Evolutionary conservation across 305 asterid genomes (phyloP).

Genomic region (Ajuga reptans): DNA sequence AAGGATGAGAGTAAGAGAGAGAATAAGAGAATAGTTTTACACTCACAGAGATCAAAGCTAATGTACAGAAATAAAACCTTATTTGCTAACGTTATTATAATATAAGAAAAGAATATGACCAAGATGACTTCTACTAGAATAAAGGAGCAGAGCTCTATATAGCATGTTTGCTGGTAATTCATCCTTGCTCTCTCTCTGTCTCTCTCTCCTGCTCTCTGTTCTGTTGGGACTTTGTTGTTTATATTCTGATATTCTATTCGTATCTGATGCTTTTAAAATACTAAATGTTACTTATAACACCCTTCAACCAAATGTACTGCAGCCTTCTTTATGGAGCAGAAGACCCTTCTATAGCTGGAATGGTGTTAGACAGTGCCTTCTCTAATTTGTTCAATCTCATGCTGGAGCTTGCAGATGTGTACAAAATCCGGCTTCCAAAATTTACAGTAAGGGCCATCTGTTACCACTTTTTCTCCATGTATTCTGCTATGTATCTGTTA

Average conservation of each 20-base stretch:
- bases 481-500: not conserved
- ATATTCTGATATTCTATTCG: slow-evolving; percentile 1
- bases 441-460: slow-evolving; percentile 54
- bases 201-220: not conserved
- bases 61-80: not conserved
- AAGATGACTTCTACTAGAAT: not conserved
- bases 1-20: not conserved
- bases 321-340: slow-evolving; percentile 98
- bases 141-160: not conserved
- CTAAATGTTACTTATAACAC: slow-evolving; percentile 10
- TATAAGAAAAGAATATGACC: not conserved
- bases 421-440: slow-evolving; percentile 90
- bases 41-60: not conserved
- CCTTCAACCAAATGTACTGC: slow-evolving; percentile 28
- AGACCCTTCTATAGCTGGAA: slow-evolving; percentile 98
- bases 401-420: slow-evolving; percentile 93
- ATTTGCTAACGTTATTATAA: not conserved
- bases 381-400: slow-evolving; percentile 84
- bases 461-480: not conserved
- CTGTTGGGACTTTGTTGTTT: not conserved
- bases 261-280: not conserved
- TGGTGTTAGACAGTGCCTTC: slow-evolving; percentile 97
- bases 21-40: not conserved
- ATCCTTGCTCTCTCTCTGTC: not conserved
- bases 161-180: not conserved